These are phyloP conservation scores for Nicotiana paniculata DNA, from an alignment of 257 asterid species.

Conservation along the genomic window DNA sequence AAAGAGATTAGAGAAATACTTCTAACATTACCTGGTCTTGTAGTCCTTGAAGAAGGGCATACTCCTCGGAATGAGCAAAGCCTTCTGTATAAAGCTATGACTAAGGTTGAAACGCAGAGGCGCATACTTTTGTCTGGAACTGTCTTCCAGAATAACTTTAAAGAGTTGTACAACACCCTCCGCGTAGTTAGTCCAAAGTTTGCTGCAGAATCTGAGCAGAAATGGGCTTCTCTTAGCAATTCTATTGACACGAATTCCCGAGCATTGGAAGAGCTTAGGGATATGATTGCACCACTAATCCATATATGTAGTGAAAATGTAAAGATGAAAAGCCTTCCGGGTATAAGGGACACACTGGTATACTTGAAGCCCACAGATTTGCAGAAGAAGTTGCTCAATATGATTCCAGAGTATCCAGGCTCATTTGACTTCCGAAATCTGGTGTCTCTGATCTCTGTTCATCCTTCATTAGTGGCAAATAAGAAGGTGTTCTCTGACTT, in stretches of 20 bases:
- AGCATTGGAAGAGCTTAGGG: constrained; percentile 32
- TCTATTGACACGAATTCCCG: constrained; percentile 23
- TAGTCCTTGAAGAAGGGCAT: constrained; percentile 84
- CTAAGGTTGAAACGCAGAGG: constrained; percentile 39
- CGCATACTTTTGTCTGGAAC: constrained; percentile 78
- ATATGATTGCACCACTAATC: constrained; percentile 53
- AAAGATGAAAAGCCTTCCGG: constrained; percentile 56
- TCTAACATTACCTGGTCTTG: constrained; percentile 45
- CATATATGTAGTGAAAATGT: constrained; percentile 53
- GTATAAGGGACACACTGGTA: constrained; percentile 42
- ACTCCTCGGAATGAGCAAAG: constrained; percentile 60
- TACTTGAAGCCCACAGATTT: constrained; percentile 43
- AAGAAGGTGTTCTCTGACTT: constrained; percentile 17
- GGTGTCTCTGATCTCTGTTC: constrained; percentile 55
- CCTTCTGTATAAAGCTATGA: constrained; percentile 48
- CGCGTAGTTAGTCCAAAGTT: constrained; percentile 56
- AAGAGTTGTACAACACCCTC: constrained; percentile 61
- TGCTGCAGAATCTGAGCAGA: constrained; percentile 11
- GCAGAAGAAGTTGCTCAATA: constrained; percentile 33
- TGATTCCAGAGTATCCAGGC: background rate
- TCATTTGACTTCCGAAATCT: constrained; percentile 28
- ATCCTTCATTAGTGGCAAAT: constrained; percentile 51
- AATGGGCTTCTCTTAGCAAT: constrained; percentile 35
- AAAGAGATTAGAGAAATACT: constrained; percentile 34
- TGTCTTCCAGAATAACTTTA: constrained; percentile 69